These are phyloP conservation scores for Strobilomyces confusus DNA, from an alignment of 768 basidiomycete genomes.

Conservation along the genomic window DNA sequence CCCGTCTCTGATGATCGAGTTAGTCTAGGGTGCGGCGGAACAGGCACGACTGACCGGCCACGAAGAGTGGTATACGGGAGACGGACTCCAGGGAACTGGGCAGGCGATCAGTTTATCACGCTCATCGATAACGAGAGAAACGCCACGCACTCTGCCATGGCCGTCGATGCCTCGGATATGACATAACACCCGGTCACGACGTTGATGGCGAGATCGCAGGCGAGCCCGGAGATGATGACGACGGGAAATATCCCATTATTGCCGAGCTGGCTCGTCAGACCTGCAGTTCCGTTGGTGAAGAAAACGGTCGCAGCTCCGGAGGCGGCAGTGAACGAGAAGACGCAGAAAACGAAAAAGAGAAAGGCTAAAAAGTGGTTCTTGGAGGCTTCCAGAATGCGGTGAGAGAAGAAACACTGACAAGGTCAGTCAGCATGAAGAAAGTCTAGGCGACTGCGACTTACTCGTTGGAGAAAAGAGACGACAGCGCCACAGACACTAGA, in stretches of 20 bases:
- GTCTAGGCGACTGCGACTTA: neutral
- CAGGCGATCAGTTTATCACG: neutral
- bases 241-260: conserved; percentile 18
- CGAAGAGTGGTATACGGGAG: neutral
- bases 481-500: conserved; percentile 12
- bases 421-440: neutral
- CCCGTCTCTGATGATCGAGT: conserved; percentile 17
- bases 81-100: conserved; percentile 4
- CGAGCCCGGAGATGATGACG: conserved; percentile 12
- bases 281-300: conserved; percentile 3
- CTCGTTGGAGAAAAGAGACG: conserved; percentile 16
- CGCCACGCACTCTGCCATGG: conserved; percentile 7
- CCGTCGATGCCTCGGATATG: neutral
- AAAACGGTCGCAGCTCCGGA: conserved; percentile 20
- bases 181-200: conserved; percentile 8
- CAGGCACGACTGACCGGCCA: conserved; percentile 12
- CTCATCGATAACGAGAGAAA: neutral
- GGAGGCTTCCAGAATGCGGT: conserved; percentile 14
- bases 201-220: conserved; percentile 18
- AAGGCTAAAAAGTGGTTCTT: conserved; percentile 13
- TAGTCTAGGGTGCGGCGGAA: neutral
- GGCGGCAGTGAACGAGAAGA: conserved; percentile 21
- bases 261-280: conserved; percentile 9
- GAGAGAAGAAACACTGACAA: conserved; percentile 20
- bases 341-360: conserved; percentile 10